Conservation (phyloP, 805 yeast species). For the Starmera amethionina region DNA sequence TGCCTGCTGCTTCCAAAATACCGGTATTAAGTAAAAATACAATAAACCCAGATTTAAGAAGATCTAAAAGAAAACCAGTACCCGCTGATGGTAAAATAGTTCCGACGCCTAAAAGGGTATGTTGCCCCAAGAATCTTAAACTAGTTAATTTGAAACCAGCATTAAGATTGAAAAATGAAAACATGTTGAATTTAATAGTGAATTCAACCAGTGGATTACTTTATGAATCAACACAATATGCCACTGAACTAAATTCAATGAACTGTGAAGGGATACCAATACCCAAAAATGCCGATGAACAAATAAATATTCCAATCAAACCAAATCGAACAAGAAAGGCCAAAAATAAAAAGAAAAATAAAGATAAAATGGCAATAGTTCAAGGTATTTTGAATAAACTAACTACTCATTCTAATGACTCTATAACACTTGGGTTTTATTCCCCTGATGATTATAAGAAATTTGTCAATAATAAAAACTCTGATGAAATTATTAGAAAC, state of each 20-base stretch:
- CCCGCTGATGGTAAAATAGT: not conserved
- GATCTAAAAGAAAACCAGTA: not conserved
- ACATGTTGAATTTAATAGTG: conserved; percentile 35
- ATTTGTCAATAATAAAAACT: not conserved
- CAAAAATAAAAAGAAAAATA: conserved; percentile 3
- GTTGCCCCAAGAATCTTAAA: conserved; percentile 11
- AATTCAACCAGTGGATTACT: conserved; percentile 52
- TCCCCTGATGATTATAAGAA: conserved; percentile 1
- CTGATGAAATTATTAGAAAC: not conserved
- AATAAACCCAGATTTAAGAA: not conserved
- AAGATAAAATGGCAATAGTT: conserved; percentile 9
- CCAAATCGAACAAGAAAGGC: conserved; percentile 7
- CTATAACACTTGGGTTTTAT: conserved; percentile 13
- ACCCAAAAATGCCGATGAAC: conserved; percentile 46
- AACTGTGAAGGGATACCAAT: conserved; percentile 54
- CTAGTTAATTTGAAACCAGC: conserved; percentile 5
- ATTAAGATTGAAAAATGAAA: conserved; percentile 4
- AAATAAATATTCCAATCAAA: conserved; percentile 43
- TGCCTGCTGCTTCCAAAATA: too few relatives aligned
- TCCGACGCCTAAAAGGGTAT: conserved; percentile 2
- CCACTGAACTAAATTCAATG: conserved; percentile 56
- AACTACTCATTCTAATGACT: not conserved
- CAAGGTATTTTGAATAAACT: conserved; percentile 7
- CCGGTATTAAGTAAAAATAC: too few relatives aligned
- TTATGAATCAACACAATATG: conserved; percentile 58